phyloP scores from a whole-genome alignment of 495 filamentous ascomycete genomes.

The Friedmanniomyces simplex region DNA sequence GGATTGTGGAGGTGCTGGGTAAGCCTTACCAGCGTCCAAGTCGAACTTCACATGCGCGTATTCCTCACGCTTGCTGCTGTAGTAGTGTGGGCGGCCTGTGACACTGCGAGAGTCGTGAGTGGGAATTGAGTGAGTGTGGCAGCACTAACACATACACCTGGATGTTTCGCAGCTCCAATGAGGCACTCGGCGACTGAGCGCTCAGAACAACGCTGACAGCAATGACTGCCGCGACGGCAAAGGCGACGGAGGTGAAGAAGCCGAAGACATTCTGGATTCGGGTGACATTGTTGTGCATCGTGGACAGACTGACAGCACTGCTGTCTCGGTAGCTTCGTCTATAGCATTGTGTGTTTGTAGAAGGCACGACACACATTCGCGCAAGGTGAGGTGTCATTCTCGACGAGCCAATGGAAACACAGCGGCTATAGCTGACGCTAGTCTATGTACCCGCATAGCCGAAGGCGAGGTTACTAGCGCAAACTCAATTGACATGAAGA shows the following conservation, averaged over 20 bases:
- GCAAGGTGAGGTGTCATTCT: no score
- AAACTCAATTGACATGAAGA: no score
- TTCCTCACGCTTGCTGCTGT: conserved; percentile 82
- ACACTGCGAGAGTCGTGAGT: conserved; percentile 40
- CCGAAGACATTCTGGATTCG: conserved; percentile 88
- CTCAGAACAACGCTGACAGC: conserved; percentile 67
- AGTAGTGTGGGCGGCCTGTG: conserved; percentile 86
- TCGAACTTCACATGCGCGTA: conserved; percentile 91
- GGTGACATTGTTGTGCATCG: conserved; percentile 78
- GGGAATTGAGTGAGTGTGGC: no score
- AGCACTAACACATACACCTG: conserved; percentile 58
- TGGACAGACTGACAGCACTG: conserved; percentile 17
- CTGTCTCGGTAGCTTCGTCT: background rate
- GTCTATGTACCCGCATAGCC: no score
- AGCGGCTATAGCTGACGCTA: no score
- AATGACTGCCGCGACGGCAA: conserved; percentile 65
- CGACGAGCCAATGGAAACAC: no score
- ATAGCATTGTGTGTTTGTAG: background rate
- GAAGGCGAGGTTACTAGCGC: no score
- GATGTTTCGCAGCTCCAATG: conserved; percentile 61
- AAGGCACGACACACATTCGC: no score
- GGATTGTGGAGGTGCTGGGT: background rate
- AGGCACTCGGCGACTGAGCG: conserved; percentile 54
- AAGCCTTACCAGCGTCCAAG: conserved; percentile 54
- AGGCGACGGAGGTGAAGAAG: conserved; percentile 92